These are phyloP conservation scores for Forsythia viridissima DNA, from an alignment of 257 asterid genomes.

Conservation along the genomic window DNA sequence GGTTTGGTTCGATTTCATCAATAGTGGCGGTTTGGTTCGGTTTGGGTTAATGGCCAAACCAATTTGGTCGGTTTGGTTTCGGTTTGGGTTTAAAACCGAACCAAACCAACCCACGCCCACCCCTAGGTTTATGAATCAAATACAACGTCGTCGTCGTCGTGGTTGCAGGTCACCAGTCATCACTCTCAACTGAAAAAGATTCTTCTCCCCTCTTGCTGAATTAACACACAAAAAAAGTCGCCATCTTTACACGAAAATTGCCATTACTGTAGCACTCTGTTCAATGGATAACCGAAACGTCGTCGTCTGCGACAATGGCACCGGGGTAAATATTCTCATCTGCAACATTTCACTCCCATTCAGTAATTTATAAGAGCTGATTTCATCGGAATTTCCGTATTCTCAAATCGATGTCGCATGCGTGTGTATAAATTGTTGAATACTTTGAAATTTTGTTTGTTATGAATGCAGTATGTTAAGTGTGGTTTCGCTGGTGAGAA, in stretches of 20 bases:
- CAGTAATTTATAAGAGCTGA: background rate
- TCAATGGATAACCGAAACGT: slow-evolving; percentile 80
- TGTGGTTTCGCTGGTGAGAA: slow-evolving; percentile 97
- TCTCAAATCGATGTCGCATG: background rate
- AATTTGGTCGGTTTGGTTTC: too few relatives aligned
- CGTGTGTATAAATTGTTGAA: background rate
- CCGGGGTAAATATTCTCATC: slow-evolving; percentile 62
- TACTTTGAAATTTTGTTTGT: background rate
- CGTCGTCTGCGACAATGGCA: slow-evolving; percentile 94
- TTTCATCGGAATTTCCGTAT: background rate
- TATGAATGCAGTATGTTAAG: slow-evolving; percentile 85
- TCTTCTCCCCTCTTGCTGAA: background rate
- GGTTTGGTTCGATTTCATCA: too few relatives aligned
- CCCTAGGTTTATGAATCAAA: background rate
- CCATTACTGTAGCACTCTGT: slow-evolving; percentile 8
- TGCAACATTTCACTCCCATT: background rate
- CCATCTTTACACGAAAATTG: background rate
- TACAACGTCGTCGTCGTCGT: background rate
- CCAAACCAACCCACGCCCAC: too few relatives aligned
- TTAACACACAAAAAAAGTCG: background rate
- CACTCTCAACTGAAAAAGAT: background rate
- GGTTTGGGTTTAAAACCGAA: too few relatives aligned
- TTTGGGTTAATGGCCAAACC: too few relatives aligned
- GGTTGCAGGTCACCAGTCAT: background rate
- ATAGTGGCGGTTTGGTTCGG: too few relatives aligned